A percentile compares a stretch with the other conserved stretches of the same genome.
Conservation (phyloP, 1,139 yeast genomes). For the Blastobotrys persicus region DNA sequence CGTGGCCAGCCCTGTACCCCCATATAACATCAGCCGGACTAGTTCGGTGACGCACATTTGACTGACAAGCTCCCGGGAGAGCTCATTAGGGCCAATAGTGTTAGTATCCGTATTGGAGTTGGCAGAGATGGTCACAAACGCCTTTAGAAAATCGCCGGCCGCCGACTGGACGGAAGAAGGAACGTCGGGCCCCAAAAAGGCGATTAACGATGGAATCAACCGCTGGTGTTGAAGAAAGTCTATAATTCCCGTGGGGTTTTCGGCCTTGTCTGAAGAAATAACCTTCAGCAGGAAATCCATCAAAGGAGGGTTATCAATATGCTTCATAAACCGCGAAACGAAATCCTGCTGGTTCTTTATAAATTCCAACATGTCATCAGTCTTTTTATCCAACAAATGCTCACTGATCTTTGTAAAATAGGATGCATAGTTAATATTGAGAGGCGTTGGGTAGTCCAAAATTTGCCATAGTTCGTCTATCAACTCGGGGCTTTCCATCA, state of each 20-base stretch:
- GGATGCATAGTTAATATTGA: slow-evolving; percentile 76
- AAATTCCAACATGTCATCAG: slow-evolving; percentile 74
- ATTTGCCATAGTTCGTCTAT: slow-evolving; percentile 76
- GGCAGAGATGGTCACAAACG: slow-evolving; percentile 91
- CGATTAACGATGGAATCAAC: slow-evolving; percentile 57
- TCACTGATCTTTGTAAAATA: slow-evolving; percentile 94
- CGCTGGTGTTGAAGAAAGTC: slow-evolving; percentile 65
- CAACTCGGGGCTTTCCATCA: slow-evolving; percentile 70
- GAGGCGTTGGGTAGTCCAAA: slow-evolving; percentile 60
- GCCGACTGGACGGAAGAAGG: slow-evolving; percentile 79
- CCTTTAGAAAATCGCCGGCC: slow-evolving; percentile 92
- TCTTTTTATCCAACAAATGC: slow-evolving; percentile 85
- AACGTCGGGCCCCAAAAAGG: slow-evolving; percentile 55
- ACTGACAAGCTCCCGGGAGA: slow-evolving; percentile 84
- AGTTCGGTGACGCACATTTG: slow-evolving; percentile 63
- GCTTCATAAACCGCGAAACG: slow-evolving; percentile 69
- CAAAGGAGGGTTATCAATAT: slow-evolving; percentile 78
- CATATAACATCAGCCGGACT: slow-evolving; percentile 80
- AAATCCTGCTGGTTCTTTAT: slow-evolving; percentile 62
- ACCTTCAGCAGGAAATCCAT: slow-evolving; percentile 80
- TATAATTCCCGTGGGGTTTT: slow-evolving; percentile 71
- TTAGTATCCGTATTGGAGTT: slow-evolving; percentile 80
- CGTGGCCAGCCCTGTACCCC: slow-evolving; percentile 89
- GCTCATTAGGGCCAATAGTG: slow-evolving; percentile 93
- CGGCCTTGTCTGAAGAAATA: slow-evolving; percentile 77